Evolutionary conservation across 805 yeast genomes (phyloP).

Genomic region (Yamadazyma kitorensis): DNA sequence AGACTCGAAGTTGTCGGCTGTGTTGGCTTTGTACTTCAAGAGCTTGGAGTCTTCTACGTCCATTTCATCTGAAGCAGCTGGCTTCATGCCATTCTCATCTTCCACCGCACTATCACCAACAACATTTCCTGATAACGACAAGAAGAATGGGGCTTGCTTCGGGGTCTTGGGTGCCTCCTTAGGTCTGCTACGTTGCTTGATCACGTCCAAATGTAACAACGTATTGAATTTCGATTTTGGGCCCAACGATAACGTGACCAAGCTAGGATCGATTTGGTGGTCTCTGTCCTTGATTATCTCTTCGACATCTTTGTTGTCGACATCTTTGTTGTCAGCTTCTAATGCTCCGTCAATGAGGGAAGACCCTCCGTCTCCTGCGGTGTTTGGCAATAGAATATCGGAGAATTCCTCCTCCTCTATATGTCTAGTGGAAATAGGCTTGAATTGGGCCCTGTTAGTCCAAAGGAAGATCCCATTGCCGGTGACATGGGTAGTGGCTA

Average conservation of each 20-base stretch:
- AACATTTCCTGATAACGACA: conserved; percentile 61
- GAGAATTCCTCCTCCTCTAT: conserved; percentile 74
- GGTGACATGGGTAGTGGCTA: conserved; percentile 89
- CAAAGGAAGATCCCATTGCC: conserved; percentile 90
- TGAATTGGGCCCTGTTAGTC: conserved; percentile 88
- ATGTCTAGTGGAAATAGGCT: conserved; percentile 69
- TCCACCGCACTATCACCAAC: conserved; percentile 68
- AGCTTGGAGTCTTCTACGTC: conserved; percentile 29
- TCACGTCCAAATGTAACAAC: conserved; percentile 74
- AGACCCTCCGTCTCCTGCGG: conserved; percentile 74
- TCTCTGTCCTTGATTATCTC: conserved; percentile 46
- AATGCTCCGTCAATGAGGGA: conserved; percentile 78
- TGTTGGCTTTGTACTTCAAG: conserved; percentile 27
- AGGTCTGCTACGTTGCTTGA: conserved; percentile 86
- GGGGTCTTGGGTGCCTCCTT: conserved; percentile 84
- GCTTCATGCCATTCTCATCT: conserved; percentile 31
- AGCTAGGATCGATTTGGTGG: conserved; percentile 59
- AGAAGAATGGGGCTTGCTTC: conserved; percentile 76
- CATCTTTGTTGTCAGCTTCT: conserved; percentile 26
- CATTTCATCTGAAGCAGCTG: conserved; percentile 15
- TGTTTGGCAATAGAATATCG: conserved; percentile 63
- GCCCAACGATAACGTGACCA: conserved; percentile 72
- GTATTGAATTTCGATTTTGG: conserved; percentile 81
- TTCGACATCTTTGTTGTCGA: conserved; percentile 22
- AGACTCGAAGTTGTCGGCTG: conserved; percentile 59